Base-by-base conservation (phyloP, 139 green algal genomes). In the Diplosphaera chodatii region DNA sequence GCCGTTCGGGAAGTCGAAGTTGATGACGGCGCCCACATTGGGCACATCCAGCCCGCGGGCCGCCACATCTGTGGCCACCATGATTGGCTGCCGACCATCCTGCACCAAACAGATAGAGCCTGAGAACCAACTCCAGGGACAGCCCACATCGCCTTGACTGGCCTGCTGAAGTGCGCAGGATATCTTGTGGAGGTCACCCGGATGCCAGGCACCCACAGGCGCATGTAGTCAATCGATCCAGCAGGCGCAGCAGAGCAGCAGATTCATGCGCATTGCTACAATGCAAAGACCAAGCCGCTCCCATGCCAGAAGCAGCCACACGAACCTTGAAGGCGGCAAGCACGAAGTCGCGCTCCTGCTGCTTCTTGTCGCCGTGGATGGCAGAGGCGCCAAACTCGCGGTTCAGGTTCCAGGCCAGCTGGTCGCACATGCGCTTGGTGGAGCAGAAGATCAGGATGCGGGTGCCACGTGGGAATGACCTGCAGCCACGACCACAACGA, bases 311-410 rank as follows among this genome's bases (percentile, higher is more conserved):
- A n/a, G n/a, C n/a, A n/a, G 16, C 3, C 25, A 18, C 4, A 18
- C 48, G 16, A 41, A 59, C 48, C 48, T 80, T 81, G 76, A 92
- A 92, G 66, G 77, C 59, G 16, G 63, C 55, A 18, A 98, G 79
- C 32, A 93, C 88, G 41, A 78, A 92, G 75, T 98, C 93, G 56
- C 93, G 88, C 84, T 97, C 93, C 73, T 87, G 80, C 86, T 98
- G 93, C 66, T 82, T 82, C 84, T 98, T 98, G 85, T 98, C 93
- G 64, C 93, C 93, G 80, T 98, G 93, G 75, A 98, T 97, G 41
- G 89, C 79, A 3, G 80, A 82, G 0, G 88, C 84, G 21, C 80
- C 80, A 74, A 90, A 91, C 65, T 91, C 80, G 59, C 85, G 78
- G 29, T 67, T 55, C 21, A 91, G 76, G 37, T 74, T 64, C 70